phyloP scores from a whole-genome alignment of 768 basidiomycete species.

The Amanita pallidorosea region DNA sequence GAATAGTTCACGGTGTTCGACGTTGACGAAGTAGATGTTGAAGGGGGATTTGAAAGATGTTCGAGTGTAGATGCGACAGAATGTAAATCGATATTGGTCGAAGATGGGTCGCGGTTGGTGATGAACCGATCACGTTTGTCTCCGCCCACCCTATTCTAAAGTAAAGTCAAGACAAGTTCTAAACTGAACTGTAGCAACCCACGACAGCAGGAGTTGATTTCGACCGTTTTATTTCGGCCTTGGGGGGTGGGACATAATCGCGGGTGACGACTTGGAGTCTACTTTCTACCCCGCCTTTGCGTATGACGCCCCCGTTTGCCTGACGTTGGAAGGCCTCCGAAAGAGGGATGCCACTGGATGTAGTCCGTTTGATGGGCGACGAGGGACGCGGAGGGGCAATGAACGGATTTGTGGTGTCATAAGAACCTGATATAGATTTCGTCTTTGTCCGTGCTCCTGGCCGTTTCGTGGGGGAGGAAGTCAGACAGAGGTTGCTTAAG shows the following conservation, averaged over 20 bases:
- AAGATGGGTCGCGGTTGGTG: slow-evolving; percentile 41
- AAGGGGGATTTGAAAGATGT: slow-evolving; percentile 15
- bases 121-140: slow-evolving; percentile 62
- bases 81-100: slow-evolving; percentile 25
- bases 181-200: slow-evolving; percentile 9
- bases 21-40: slow-evolving; percentile 21
- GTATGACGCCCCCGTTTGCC: slow-evolving; percentile 56
- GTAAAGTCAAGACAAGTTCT: slow-evolving; percentile 8
- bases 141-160: slow-evolving; percentile 32
- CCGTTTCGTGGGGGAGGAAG: slow-evolving; percentile 18
- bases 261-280: slow-evolving; percentile 66
- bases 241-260: slow-evolving; percentile 64
- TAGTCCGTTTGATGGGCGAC: slow-evolving; percentile 58
- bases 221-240: slow-evolving; percentile 57
- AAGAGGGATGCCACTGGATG: slow-evolving; percentile 33
- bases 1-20: slow-evolving; percentile 50
- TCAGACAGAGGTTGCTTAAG: slow-evolving; percentile 31
- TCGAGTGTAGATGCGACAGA: slow-evolving; percentile 55
- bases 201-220: slow-evolving; percentile 62
- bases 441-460: slow-evolving; percentile 16
- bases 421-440: slow-evolving; percentile 21
- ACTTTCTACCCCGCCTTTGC: slow-evolving; percentile 70
- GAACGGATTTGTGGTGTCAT: slow-evolving; percentile 56
- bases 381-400: slow-evolving; percentile 42
- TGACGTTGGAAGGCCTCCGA: slow-evolving; percentile 50